A percentile compares a stretch with the other conserved stretches of the same genome.
Conservation (phyloP, 768 basidiomycete genomes). For the Agrocybe pediades region DNA sequence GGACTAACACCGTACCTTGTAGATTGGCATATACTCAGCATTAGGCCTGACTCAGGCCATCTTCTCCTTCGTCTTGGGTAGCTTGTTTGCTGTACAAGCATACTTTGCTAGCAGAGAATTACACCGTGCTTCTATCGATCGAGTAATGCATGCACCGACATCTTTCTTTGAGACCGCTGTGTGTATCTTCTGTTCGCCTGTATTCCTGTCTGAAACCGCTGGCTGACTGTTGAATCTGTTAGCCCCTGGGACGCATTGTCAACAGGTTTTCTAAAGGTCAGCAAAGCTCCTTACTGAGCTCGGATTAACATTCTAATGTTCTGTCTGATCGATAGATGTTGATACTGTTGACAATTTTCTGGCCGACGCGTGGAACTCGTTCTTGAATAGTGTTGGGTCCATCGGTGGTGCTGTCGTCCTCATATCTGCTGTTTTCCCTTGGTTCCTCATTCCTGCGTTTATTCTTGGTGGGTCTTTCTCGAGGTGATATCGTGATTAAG, state of each 20-base stretch:
- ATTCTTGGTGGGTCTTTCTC: slow-evolving; percentile 19
- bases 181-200: slow-evolving; percentile 15
- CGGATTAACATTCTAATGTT: neutral
- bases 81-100: slow-evolving; percentile 62
- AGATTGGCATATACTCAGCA: slow-evolving; percentile 82
- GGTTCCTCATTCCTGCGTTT: slow-evolving; percentile 76
- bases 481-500: neutral
- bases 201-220: neutral
- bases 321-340: slow-evolving; percentile 44
- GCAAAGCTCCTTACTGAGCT: neutral
- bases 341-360: slow-evolving; percentile 78
- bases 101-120: slow-evolving; percentile 74
- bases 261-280: slow-evolving; percentile 83
- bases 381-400: slow-evolving; percentile 55
- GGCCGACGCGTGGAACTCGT: slow-evolving; percentile 71
- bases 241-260: slow-evolving; percentile 85
- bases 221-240: slow-evolving; percentile 11
- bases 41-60: slow-evolving; percentile 72
- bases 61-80: slow-evolving; percentile 65
- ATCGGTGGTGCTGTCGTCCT: slow-evolving; percentile 77
- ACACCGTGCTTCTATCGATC: slow-evolving; percentile 59
- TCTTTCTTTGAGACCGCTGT: slow-evolving; percentile 87
- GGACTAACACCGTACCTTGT: slow-evolving; percentile 6
- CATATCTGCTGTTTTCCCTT: slow-evolving; percentile 74
- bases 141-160: slow-evolving; percentile 83